Conservation (phyloP, 805 yeast species). For the Yarrowia deformans region DNA sequence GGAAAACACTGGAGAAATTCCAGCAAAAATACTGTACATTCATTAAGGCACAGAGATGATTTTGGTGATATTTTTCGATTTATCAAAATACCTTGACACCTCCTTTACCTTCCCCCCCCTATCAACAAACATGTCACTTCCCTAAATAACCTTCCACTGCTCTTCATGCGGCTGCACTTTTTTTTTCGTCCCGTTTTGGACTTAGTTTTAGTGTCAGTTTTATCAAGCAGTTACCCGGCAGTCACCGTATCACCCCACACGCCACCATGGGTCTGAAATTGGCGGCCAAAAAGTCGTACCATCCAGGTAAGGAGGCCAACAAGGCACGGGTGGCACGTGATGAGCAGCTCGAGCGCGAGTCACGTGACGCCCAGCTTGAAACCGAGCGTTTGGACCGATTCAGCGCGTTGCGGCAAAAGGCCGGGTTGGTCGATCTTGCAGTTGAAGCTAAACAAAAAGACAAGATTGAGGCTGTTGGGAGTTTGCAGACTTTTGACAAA, state of each 20-base stretch:
- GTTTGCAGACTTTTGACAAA: not conserved
- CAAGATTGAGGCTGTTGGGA: not conserved
- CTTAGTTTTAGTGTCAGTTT: too few relatives aligned
- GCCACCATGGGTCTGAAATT: conserved; percentile 17
- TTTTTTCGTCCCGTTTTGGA: not conserved
- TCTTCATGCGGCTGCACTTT: conserved; percentile 11
- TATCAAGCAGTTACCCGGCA: conserved; percentile 24
- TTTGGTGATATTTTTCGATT: not conserved
- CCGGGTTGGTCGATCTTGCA: conserved; percentile 2
- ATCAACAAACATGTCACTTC: not conserved
- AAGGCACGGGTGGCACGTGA: conserved; percentile 30
- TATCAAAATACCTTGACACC: not conserved
- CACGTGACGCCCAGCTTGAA: conserved; percentile 1
- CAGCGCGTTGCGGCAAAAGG: conserved; percentile 1
- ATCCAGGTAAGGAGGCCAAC: conserved; percentile 20
- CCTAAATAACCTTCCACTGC: not conserved
- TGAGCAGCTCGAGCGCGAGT: conserved; percentile 2
- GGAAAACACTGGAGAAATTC: not conserved
- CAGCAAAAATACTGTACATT: not conserved
- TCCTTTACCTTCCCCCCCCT: not conserved
- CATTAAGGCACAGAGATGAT: too few relatives aligned
- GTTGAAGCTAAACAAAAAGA: not conserved
- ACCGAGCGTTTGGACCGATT: conserved; percentile 1
- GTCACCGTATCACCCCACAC: not conserved
- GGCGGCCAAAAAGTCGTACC: conserved; percentile 30